A percentile compares a stretch with the other conserved stretches of the same genome.
Conservation (phyloP, 2,329 filamentous ascomycete genomes). For the Diaporthe ilicicola region DNA sequence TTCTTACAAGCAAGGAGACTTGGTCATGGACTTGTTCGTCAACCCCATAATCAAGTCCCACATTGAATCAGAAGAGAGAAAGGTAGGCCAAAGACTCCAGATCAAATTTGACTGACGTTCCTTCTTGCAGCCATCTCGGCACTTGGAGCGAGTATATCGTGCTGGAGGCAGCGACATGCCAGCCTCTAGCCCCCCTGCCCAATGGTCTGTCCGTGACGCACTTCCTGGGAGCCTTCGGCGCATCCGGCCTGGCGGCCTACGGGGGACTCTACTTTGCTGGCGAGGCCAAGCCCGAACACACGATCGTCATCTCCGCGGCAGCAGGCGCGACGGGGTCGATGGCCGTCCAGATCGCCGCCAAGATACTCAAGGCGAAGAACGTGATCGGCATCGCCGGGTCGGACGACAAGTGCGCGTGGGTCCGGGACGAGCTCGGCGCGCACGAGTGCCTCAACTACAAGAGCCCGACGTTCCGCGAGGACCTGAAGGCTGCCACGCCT, state of each 20-base stretch:
- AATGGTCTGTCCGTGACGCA: slow-evolving; percentile 38
- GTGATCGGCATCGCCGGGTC: slow-evolving; percentile 62
- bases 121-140: slow-evolving; percentile 35
- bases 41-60: too few relatives aligned
- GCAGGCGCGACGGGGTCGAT: slow-evolving; percentile 57
- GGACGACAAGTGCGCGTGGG: slow-evolving; percentile 60
- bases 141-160: slow-evolving; percentile 40
- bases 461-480: slow-evolving; percentile 51
- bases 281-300: slow-evolving; percentile 47
- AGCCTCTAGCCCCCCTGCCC: slow-evolving; percentile 36
- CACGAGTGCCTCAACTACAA: slow-evolving; percentile 66
- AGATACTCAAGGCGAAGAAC: slow-evolving; percentile 53
- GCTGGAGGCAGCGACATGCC: slow-evolving; percentile 36
- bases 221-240: slow-evolving; percentile 41
- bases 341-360: slow-evolving; percentile 62
- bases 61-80: background rate
- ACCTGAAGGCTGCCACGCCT: slow-evolving; percentile 55
- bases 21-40: slow-evolving; percentile 36
- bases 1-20: slow-evolving; percentile 36
- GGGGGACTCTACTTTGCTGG: slow-evolving; percentile 49
- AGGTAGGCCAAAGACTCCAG: background rate
- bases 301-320: slow-evolving; percentile 55
- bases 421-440: slow-evolving; percentile 56
- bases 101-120: background rate
- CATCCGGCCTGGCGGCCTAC: slow-evolving; percentile 53